Conservation (phyloP, 345 rosid species). For the Boechera retrofracta region DNA sequence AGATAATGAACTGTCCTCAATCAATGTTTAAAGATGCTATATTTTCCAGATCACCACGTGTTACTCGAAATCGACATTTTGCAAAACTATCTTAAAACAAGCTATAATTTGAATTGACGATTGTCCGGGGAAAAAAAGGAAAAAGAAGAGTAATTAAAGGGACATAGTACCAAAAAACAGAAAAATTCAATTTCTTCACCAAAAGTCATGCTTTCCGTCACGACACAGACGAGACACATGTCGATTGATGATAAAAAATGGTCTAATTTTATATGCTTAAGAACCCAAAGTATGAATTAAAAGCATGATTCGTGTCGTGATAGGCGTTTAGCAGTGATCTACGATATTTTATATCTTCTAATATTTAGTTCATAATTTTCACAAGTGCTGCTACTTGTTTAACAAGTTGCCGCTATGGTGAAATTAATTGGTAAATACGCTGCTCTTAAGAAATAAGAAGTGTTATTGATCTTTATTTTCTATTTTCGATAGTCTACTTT, state of each 20-base stretch:
- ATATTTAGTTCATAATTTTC: no score
- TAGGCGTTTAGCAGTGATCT: not conserved
- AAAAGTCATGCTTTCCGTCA: conserved; percentile 40
- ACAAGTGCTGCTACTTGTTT: no score
- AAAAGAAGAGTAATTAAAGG: conserved; percentile 2
- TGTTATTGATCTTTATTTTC: no score
- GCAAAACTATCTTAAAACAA: conserved; percentile 16
- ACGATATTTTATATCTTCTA: not conserved
- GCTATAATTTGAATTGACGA: conserved; percentile 26
- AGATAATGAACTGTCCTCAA: conserved; percentile 16
- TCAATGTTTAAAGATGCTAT: conserved; percentile 30
- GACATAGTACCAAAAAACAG: conserved; percentile 1
- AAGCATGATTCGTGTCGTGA: not conserved
- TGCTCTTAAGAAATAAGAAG: no score
- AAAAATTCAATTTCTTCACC: conserved; percentile 13
- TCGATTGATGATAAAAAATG: not conserved
- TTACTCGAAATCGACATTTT: conserved; percentile 37
- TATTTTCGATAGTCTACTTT: no score
- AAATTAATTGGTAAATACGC: no score
- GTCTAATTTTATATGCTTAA: not conserved
- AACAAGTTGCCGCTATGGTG: no score
- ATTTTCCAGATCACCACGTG: conserved; percentile 40
- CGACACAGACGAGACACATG: conserved; percentile 19
- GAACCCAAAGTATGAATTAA: not conserved
- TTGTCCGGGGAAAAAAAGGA: conserved; percentile 10